Conservation (phyloP, 2,329 filamentous ascomycete genomes). For the Arthrobotrys sinensis region DNA sequence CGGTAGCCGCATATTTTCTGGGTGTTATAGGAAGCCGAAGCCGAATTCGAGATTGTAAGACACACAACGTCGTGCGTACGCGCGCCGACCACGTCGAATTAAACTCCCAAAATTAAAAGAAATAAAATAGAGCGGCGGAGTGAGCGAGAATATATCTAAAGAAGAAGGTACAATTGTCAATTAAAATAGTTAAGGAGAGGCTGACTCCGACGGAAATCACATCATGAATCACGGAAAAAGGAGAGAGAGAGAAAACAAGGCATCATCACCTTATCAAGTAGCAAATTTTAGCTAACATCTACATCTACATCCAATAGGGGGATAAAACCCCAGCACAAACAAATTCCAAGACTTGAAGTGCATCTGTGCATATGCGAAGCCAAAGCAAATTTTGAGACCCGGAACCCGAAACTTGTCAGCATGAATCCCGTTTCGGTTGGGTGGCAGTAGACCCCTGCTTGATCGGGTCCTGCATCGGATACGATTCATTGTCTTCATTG, state of each 20-base stretch:
- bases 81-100: background rate
- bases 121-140: background rate
- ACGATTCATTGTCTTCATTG: no score
- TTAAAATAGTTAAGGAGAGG: no score
- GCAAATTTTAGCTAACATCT: constrained; percentile 3
- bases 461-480: no score
- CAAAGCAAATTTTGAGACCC: background rate
- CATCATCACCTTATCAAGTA: background rate
- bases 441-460: background rate
- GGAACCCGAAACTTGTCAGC: constrained; percentile 46
- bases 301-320: background rate
- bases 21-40: background rate
- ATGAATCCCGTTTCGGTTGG: constrained; percentile 37
- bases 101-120: background rate
- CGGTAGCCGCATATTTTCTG: background rate
- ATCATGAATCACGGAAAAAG: no score
- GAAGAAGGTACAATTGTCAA: no score
- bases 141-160: no score
- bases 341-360: background rate
- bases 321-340: background rate
- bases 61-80: background rate
- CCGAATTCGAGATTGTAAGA: constrained; percentile 22
- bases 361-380: background rate
- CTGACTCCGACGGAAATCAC: no score
- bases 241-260: background rate